phyloP scores from a whole-genome alignment of 768 basidiomycete genomes.

The Gautieria morchelliformis region DNA sequence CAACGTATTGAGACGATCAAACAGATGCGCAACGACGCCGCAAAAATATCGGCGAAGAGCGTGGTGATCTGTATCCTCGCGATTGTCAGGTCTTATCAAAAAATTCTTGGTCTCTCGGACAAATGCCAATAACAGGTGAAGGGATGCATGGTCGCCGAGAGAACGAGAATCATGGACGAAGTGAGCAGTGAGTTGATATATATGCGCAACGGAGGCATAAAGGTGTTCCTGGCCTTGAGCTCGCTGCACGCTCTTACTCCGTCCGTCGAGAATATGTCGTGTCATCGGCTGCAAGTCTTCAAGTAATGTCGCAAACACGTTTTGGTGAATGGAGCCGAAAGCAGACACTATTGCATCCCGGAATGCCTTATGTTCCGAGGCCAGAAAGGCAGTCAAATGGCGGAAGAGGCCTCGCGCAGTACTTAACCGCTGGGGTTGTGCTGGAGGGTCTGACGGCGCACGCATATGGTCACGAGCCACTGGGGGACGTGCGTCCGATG shows the following conservation, averaged over 20 bases:
- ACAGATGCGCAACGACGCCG: conserved; percentile 77
- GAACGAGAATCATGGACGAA: conserved; percentile 62
- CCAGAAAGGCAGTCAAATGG: conserved; percentile 78
- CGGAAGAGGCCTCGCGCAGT: conserved; percentile 77
- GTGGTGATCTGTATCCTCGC: conserved; percentile 70
- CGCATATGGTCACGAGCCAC: conserved; percentile 61
- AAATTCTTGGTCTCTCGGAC: conserved; percentile 75
- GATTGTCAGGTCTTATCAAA: conserved; percentile 59
- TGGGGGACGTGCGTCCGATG: conserved; percentile 50
- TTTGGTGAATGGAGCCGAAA: conserved; percentile 77
- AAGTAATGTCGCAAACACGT: conserved; percentile 67
- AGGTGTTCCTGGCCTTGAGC: conserved; percentile 68
- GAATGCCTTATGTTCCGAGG: conserved; percentile 75
- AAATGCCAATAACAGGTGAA: conserved; percentile 77
- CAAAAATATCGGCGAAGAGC: conserved; percentile 86
- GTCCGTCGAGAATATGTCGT: conserved; percentile 78
- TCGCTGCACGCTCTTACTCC: conserved; percentile 45
- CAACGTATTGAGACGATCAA: conserved; percentile 61
- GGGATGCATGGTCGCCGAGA: conserved; percentile 57
- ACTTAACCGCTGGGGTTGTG: conserved; percentile 74
- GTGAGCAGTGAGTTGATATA: conserved; percentile 79
- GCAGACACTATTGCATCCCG: conserved; percentile 82
- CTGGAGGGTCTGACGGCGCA: conserved; percentile 60
- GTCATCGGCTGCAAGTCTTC: conserved; percentile 77
- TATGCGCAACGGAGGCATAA: conserved; percentile 80